Base-by-base conservation (phyloP, 768 basidiomycete species). In the Termitomyces sp. region DNA sequence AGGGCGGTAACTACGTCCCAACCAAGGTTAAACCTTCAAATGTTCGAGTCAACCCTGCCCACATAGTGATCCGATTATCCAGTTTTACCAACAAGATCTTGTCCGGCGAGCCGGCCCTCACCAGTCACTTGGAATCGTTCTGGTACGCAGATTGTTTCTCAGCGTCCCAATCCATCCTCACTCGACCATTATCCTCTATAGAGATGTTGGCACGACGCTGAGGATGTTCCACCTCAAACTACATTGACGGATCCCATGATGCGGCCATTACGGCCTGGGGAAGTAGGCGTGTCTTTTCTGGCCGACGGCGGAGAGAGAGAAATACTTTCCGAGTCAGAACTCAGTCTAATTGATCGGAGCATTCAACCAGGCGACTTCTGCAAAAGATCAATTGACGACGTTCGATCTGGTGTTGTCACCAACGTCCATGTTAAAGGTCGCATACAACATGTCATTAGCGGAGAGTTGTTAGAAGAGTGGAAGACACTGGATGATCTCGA, bases 181-280 rank as follows among this genome's bases (percentile, higher is more conserved):
- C 51, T n/a, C 20, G 10, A 8, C 57, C 54, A 48, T 18, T 49
- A 16, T 30, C 40, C 44, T 55, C 6, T 5, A 50, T 68, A 95
- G 93, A 84, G 91, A 73, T 91, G 88, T 66, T 95, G 93, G 93
- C 88, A 91, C 62, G 91, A 94, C 69, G 85, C 86, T 10, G 92
- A 95, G 63, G 91, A 92, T 60, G 68, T 83, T 14, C 79, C 79
- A 35, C 73, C 77, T 3, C 69, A 74, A 30, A 72, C 75, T 38
- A 71, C 71, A 18, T 66, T 77, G 57, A 64, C 76, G 44, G 89
- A 93, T 71, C 88, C 90, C 13, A 77, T 93, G 55, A 84, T 91
- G 80, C 80, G 92, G 49, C 85, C 86, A 10, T 80, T 95, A 23
- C 67, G 79, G 55, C 85, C 81, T 55, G 93, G 93, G 43, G 93